These are phyloP conservation scores for Solanum corneliomulleri DNA, from an alignment of 257 asterid species.

Conservation along the genomic window DNA sequence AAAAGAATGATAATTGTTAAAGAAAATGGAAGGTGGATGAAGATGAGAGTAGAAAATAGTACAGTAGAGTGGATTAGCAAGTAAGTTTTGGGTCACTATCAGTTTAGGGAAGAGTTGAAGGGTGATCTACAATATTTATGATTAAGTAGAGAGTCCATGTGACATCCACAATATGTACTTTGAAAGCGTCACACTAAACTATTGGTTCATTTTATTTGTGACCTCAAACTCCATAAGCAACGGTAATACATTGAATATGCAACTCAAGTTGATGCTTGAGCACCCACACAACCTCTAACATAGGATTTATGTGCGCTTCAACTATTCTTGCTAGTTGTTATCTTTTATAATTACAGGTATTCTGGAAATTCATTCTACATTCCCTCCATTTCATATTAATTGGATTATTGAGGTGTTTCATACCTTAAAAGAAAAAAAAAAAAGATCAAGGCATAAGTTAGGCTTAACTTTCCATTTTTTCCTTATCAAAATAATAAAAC, in stretches of 20 bases:
- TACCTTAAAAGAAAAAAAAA: too few relatives aligned
- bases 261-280: background rate
- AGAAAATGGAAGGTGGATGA: background rate
- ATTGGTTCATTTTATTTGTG: background rate
- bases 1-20: background rate
- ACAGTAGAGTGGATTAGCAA: background rate
- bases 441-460: too few relatives aligned
- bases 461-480: too few relatives aligned
- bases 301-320: background rate
- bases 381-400: too few relatives aligned
- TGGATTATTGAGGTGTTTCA: too few relatives aligned
- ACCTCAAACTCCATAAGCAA: background rate
- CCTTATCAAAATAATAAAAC: too few relatives aligned
- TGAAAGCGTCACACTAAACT: background rate
- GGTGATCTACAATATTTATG: background rate
- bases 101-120: background rate
- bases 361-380: background rate
- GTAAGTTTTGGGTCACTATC: background rate
- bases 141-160: background rate
- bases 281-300: background rate
- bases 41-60: background rate
- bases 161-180: background rate
- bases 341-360: background rate
- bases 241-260: background rate
- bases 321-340: background rate